Conservation (phyloP, 140 eudicot species). For the Bidens hawaiensis region DNA sequence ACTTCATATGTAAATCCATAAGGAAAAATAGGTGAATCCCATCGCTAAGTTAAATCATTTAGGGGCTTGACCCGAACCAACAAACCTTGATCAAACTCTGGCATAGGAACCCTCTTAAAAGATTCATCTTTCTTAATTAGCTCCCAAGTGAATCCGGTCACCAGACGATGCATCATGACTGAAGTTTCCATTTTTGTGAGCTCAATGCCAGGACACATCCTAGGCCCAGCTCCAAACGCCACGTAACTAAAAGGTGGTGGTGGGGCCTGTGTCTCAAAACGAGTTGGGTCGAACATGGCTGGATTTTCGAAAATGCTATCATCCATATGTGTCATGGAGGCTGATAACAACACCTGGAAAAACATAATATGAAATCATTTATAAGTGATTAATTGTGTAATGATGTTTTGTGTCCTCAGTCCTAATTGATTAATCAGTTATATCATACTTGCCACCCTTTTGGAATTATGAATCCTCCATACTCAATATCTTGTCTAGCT, state of each 20-base stretch:
- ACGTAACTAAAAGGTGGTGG: slow-evolving; percentile 32
- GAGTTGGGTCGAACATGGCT: slow-evolving; percentile 21
- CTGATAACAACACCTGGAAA: slow-evolving; percentile 14
- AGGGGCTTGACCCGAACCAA: slow-evolving; percentile 9
- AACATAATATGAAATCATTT: background rate
- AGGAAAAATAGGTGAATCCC: too few species aligned
- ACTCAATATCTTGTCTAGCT: slow-evolving; percentile 35
- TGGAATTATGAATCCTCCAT: slow-evolving; percentile 35
- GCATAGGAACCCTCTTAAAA: slow-evolving; percentile 18
- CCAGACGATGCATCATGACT: slow-evolving; percentile 22
- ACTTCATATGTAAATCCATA: too few species aligned
- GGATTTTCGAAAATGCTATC: slow-evolving; percentile 18
- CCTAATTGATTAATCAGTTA: background rate
- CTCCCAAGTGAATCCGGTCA: slow-evolving; percentile 21
- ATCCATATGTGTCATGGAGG: slow-evolving; percentile 30
- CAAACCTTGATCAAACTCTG: slow-evolving; percentile 29
- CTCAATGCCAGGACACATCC: slow-evolving; percentile 35
- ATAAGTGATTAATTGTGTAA: background rate
- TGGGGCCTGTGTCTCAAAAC: slow-evolving; percentile 22
- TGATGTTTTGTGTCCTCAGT: background rate
- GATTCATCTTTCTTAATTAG: slow-evolving; percentile 17
- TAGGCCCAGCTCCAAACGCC: slow-evolving; percentile 31
- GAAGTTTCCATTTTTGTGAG: slow-evolving; percentile 33
- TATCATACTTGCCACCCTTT: slow-evolving; percentile 41
- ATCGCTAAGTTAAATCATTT: too few species aligned